phyloP scores from a whole-genome alignment of 2,329 filamentous ascomycete genomes.

The Lasiodiplodia sp. region DNA sequence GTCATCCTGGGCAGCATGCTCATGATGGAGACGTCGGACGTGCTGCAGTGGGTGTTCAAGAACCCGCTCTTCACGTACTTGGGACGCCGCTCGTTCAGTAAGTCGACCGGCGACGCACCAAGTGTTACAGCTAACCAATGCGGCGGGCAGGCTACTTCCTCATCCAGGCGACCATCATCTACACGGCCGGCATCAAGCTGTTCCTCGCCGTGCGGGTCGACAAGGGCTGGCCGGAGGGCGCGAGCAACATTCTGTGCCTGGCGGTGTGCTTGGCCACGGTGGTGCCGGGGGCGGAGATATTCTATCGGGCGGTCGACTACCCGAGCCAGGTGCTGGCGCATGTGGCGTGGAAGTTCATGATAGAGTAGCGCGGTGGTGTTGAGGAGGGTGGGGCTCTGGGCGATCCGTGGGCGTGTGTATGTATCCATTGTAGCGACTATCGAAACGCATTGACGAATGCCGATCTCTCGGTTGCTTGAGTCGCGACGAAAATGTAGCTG shows the following conservation, averaged over 20 bases:
- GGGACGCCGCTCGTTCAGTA: constrained; percentile 54
- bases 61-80: constrained; percentile 47
- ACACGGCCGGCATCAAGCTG: constrained; percentile 52
- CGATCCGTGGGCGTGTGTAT: constrained; percentile 1
- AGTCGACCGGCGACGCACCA: constrained; percentile 34
- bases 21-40: constrained; percentile 50
- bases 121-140: constrained; percentile 19
- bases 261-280: constrained; percentile 38
- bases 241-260: constrained; percentile 33
- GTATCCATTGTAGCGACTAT: constrained; percentile 23
- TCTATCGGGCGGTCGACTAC: constrained; percentile 42
- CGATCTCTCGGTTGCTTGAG: constrained; percentile 19
- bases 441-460: constrained; percentile 20
- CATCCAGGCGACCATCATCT: constrained; percentile 51
- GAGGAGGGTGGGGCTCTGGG: constrained; percentile 6
- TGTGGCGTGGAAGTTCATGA: constrained; percentile 30
- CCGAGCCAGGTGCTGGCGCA: constrained; percentile 32
- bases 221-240: constrained; percentile 31
- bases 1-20: constrained; percentile 52
- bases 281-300: constrained; percentile 39
- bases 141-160: constrained; percentile 49
- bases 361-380: constrained; percentile 23
- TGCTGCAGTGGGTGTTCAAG: constrained; percentile 46
- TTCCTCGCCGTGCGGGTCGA: constrained; percentile 49
- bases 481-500: background rate